Evolutionary conservation across 441 rosid genomes (phyloP).

Genomic region (Corymbia citriodora): DNA sequence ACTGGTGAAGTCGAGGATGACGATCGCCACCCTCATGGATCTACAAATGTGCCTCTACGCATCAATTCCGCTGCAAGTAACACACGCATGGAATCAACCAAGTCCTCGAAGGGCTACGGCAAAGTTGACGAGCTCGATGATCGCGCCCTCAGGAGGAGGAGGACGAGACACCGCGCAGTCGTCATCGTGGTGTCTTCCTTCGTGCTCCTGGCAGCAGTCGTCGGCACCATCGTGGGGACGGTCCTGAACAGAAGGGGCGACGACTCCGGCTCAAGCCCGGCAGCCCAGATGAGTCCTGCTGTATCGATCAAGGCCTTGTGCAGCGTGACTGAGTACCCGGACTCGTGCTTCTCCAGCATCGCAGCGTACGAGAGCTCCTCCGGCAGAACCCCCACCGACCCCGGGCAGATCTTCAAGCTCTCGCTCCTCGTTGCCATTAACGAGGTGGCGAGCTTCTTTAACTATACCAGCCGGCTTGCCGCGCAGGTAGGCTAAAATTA

Average conservation of each 20-base stretch:
- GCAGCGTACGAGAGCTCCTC: neutral
- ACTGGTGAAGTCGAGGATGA: neutral
- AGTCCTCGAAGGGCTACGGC: neutral
- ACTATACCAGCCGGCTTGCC: neutral
- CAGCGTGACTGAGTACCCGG: neutral
- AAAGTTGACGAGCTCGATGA: neutral
- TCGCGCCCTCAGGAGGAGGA: neutral
- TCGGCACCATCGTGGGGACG: neutral
- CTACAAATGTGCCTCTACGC: neutral
- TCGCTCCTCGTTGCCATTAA: neutral
- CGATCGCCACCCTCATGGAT: neutral
- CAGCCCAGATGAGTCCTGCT: neutral
- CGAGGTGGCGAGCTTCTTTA: neutral
- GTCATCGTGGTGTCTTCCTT: neutral
- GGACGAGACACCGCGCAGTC: neutral
- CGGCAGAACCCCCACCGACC: neutral
- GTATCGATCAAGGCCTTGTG: accelerated
- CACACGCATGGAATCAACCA: neutral
- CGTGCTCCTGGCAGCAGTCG: neutral
- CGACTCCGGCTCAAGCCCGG: neutral
- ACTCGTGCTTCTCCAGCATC: neutral
- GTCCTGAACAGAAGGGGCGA: neutral
- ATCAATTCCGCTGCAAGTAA: too few species aligned
- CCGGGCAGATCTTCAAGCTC: neutral
- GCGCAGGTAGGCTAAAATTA: neutral